Base-by-base conservation (phyloP, 805 yeast genomes). In the Wickerhamiella bombiphila region DNA sequence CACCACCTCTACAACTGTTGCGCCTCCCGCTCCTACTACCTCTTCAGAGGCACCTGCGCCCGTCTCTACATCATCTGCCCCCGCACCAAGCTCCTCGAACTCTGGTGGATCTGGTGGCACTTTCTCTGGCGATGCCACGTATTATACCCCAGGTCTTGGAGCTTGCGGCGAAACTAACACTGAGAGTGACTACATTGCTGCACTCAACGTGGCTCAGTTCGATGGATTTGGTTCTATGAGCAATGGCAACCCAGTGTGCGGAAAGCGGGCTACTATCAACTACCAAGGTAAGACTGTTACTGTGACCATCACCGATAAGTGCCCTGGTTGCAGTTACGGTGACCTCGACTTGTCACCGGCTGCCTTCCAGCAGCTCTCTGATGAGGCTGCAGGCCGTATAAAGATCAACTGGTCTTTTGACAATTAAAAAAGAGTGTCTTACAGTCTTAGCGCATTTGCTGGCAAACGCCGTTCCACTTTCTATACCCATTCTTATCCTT, bases 311-410 rank as follows among this genome's bases (percentile, higher is more conserved):
- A 68, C 63, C 29, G 80, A 74, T 56, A 58, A 66, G 44, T 74
- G 80, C 57, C 68, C 60, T 38, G 76, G 70, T 18, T 74, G 80
- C 50, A 44, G 54, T 19, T 50, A 56, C 36, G 53, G 68, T 41
- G 70, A 65, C 48, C 65, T 74, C 42, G 80, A 74, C 48, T 61
- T 74, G 40, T 69, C 77, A n/a, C 78, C 78, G 6, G 51, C 69
- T 40, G 80, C 80, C 4, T 74, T 74, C 51, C 38, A 56, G 28
- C 49, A 59, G 44, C 56, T 74, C 42, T 78, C 76, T 13, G 69
- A 65, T 48, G 54, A 58, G 52, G 58, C 53, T 36, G 66, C 63
- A 47, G 80, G 80, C 32, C 66, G 74, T 43, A 64, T 74, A 44
- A 56, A 61, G 18, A 64, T 74, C 48, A 54, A 67, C 35, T 74